A percentile compares a stretch with the other conserved stretches of the same genome.
These are phyloP conservation scores for Plasmodium adleri DNA, from an alignment of 169 alveolate genomes.

Conservation along the genomic window DNA sequence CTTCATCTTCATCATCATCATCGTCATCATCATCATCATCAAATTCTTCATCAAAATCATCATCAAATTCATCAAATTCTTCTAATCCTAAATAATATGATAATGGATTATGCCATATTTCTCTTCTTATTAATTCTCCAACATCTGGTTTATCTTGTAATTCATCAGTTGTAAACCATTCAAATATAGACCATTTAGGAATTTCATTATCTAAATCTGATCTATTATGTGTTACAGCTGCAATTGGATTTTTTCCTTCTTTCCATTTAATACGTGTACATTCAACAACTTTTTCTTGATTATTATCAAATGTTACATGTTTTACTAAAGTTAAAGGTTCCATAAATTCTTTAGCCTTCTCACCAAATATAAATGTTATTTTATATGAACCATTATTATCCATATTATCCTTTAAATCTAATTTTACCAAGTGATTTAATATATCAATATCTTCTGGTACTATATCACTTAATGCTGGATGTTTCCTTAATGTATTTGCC, in stretches of 20 bases:
- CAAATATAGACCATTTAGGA: conserved; percentile 86
- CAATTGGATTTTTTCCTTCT: conserved; percentile 81
- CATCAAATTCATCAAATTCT: conserved; percentile 85
- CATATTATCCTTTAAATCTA: conserved; percentile 91
- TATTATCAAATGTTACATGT: conserved; percentile 88
- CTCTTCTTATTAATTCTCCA: conserved; percentile 92
- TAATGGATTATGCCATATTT: conserved; percentile 93
- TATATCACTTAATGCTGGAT: conserved; percentile 89
- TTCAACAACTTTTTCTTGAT: conserved; percentile 89
- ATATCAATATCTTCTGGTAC: conserved; percentile 90
- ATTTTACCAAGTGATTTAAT: conserved; percentile 84
- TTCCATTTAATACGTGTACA: conserved; percentile 91
- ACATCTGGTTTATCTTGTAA: conserved; percentile 89
- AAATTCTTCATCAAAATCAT: conserved; percentile 82
- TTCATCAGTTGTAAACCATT: conserved; percentile 88
- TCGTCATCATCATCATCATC: conserved; percentile 77
- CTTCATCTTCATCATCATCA: conserved; percentile 75
- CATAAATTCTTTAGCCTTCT: conserved; percentile 89
- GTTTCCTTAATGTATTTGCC: conserved; percentile 89
- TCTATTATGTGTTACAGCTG: conserved; percentile 55
- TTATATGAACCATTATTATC: conserved; percentile 92
- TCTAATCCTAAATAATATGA: conserved; percentile 87
- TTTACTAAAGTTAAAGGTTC: conserved; percentile 89
- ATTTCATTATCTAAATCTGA: conserved; percentile 55
- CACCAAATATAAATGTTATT: conserved; percentile 87